Percentiles rank a stretch among this genome's conserved stretches.
These are phyloP conservation scores for Teunomyces barrocoloradensis DNA, from an alignment of 805 yeast genomes.

Conservation along the genomic window DNA sequence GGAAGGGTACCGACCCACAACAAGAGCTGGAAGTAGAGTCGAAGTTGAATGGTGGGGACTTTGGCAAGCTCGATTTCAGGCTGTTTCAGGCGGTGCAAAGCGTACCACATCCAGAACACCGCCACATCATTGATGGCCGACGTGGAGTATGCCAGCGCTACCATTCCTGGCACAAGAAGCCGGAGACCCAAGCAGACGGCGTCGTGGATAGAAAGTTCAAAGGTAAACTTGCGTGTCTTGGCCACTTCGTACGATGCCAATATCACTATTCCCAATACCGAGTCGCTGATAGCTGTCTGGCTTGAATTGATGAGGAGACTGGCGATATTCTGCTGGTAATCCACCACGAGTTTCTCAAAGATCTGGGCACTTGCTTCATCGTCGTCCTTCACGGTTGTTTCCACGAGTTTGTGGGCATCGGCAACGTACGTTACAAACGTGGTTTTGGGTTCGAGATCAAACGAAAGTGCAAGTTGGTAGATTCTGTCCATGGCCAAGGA, in stretches of 20 bases:
- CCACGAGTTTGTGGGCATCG: slow-evolving; percentile 44
- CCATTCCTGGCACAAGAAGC: slow-evolving; percentile 34
- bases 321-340: slow-evolving; percentile 37
- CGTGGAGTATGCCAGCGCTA: slow-evolving; percentile 20
- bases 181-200: slow-evolving; percentile 24
- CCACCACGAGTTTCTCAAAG: slow-evolving; percentile 38
- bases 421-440: slow-evolving; percentile 35
- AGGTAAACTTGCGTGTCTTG: slow-evolving; percentile 3
- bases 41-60: slow-evolving; percentile 29
- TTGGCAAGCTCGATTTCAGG: slow-evolving; percentile 29
- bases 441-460: slow-evolving; percentile 59
- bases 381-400: slow-evolving; percentile 22
- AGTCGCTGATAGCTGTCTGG: slow-evolving; percentile 27
- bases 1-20: slow-evolving; percentile 10
- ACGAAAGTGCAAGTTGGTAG: slow-evolving; percentile 51
- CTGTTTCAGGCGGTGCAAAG: slow-evolving; percentile 22
- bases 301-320: slow-evolving; percentile 22
- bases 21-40: slow-evolving; percentile 30
- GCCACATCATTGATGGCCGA: slow-evolving; percentile 25
- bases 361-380: slow-evolving; percentile 34
- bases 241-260: slow-evolving; percentile 15
- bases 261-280: slow-evolving; percentile 24
- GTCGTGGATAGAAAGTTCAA: slow-evolving; percentile 13
- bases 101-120: slow-evolving; percentile 39
- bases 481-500: slow-evolving; percentile 21